These are phyloP conservation scores for Tolypocladium ovalisporum DNA, from an alignment of 2,329 filamentous ascomycete genomes.

Conservation along the genomic window DNA sequence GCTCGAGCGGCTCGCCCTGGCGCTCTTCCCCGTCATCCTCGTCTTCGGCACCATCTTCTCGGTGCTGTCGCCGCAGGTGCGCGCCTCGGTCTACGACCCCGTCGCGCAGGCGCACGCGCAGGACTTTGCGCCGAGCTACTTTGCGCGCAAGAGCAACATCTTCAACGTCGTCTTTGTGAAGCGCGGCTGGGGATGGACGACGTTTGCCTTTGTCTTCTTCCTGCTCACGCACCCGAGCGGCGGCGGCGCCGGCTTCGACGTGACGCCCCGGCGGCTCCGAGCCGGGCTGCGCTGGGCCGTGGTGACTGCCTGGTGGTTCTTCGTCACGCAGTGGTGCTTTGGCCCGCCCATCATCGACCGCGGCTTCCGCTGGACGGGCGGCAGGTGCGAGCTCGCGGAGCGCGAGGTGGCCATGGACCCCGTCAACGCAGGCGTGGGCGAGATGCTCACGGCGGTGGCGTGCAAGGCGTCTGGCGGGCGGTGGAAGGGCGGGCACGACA, in stretches of 20 bases:
- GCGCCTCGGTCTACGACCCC: conserved; percentile 50
- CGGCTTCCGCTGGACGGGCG: conserved; percentile 79
- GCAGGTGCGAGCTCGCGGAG: conserved; percentile 58
- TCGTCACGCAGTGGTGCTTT: conserved; percentile 95
- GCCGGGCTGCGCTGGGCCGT: conserved; percentile 58
- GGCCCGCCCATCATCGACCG: conserved; percentile 84
- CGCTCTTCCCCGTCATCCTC: conserved; percentile 67
- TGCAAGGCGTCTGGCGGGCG: conserved; percentile 74
- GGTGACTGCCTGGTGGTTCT: conserved; percentile 69
- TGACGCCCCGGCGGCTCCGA: conserved; percentile 31
- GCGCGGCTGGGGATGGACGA: conserved; percentile 87
- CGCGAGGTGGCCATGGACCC: conserved; percentile 32
- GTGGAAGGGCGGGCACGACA: conserved; percentile 93
- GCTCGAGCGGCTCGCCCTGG: conserved; percentile 53
- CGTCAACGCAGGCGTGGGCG: conserved; percentile 27
- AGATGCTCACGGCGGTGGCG: conserved; percentile 60
- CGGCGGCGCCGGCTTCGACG: conserved; percentile 12
- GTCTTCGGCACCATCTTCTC: conserved; percentile 75
- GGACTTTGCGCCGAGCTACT: conserved; percentile 64
- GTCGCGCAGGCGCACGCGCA: conserved; percentile 52
- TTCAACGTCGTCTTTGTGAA: conserved; percentile 95
- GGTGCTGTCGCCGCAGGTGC: conserved; percentile 61
- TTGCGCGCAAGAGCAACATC: conserved; percentile 85
- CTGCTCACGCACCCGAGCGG: conserved; percentile 54
- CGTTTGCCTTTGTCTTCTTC: conserved; percentile 60